phyloP scores from a whole-genome alignment of 805 yeast species.

The Metschnikowia drakensbergensis region DNA sequence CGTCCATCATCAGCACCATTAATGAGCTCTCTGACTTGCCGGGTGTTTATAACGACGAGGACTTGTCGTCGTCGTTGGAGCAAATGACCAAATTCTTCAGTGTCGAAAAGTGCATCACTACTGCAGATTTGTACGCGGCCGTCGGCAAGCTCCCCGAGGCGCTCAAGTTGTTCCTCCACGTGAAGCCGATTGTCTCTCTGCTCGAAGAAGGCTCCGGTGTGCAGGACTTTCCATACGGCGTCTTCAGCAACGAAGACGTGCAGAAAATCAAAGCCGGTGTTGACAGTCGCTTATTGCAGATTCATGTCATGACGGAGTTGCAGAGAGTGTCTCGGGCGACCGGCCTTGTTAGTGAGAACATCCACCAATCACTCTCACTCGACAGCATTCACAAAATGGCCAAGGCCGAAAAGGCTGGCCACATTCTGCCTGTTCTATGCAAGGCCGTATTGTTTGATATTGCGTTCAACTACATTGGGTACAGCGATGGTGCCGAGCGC shows the following conservation, averaged over 20 bases:
- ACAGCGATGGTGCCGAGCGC: conserved; percentile 28
- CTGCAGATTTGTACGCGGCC: conserved; percentile 45
- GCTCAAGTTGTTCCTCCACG: conserved; percentile 36
- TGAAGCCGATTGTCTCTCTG: conserved; percentile 19
- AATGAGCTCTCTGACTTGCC: conserved; percentile 72
- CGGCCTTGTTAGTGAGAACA: conserved; percentile 43
- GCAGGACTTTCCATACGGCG: conserved; percentile 36
- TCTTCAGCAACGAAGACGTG: conserved; percentile 38
- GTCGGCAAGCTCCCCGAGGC: conserved; percentile 44
- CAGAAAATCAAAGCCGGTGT: conserved; percentile 20
- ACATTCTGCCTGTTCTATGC: conserved; percentile 57
- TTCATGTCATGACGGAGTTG: conserved; percentile 49
- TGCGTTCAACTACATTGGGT: conserved; percentile 77
- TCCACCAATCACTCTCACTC: conserved; percentile 33
- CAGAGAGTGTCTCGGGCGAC: conserved; percentile 21
- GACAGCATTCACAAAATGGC: conserved; percentile 21
- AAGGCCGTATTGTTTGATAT: conserved; percentile 92
- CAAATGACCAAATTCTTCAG: conserved; percentile 46
- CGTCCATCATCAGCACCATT: conserved; percentile 49
- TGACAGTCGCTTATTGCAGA: conserved; percentile 17
- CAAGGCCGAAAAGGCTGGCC: conserved; percentile 21
- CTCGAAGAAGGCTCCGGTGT: conserved; percentile 26
- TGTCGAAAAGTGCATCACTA: conserved; percentile 38
- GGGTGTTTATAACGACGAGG: conserved; percentile 87
- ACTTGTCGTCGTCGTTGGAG: conserved; percentile 51